Base-by-base conservation (phyloP, 2,329 filamentous ascomycete genomes). In the Colletotrichum orbiculare region DNA sequence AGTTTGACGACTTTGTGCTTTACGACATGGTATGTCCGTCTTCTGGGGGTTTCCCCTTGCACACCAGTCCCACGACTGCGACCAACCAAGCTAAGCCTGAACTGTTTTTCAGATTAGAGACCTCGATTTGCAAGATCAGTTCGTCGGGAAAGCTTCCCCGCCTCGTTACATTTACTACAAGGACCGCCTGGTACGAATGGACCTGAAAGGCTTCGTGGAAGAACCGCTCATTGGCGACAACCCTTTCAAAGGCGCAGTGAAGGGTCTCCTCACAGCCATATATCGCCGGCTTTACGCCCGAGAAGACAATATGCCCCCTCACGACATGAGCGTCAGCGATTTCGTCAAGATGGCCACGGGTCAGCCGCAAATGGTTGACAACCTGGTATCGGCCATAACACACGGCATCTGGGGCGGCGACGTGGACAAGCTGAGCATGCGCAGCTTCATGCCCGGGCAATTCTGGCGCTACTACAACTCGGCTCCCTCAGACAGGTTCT, bases 401-500 rank as follows among this genome's bases (percentile, higher is more conserved):
- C 96, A 98, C 76, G 96, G 96, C 46, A 93, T 98, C 64, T 97
- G 96, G 76, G 96, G 94, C 25, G 96, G 96, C 6, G 92, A 97
- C 77, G 87, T 97, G 52, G 88, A 92, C 75, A 85, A 90, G 73
- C 81, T 98, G 54, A 97, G 94, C 76, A 88, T 87, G 52, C 88
- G 87, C 70, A 88, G 87, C 54, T 80, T 89, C 9, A 69, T 77
- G 34, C 61, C 81, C 0, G 82, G 82, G 73, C 68, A 83, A n/a
- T 77, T 84, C 60, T 86, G 89, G 66, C 67, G 72, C 35, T 68
- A 56, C 33, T 55, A 72, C 58, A 62, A 69, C 47, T n/a, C 52
- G 41, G 69, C 33, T 25, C 25, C 25, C 25, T 25, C 25, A 25
- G 41, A 60, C 34, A 49, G 25, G 12, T 54, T 69, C 3, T 57